phyloP scores from a whole-genome alignment of 179 eudicot species.

The Nepenthes alata region DNA sequence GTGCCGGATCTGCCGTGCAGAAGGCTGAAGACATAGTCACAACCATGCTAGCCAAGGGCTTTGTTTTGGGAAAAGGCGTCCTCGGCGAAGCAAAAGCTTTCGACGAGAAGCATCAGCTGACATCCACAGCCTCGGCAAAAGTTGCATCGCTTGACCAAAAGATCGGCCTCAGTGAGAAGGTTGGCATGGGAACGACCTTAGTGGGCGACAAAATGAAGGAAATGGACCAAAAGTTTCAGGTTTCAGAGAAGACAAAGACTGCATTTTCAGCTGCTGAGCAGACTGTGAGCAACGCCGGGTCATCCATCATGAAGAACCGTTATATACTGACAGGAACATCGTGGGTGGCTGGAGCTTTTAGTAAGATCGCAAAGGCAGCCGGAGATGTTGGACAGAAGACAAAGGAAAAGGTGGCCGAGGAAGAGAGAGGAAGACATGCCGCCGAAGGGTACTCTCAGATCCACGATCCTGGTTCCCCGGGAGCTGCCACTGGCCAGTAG shows the following conservation, averaged over 20 bases:
- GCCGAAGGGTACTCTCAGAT: slow-evolving; percentile 28
- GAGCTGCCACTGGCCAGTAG: slow-evolving; percentile 17
- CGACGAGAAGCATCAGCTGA: slow-evolving; percentile 63
- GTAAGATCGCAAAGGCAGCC: slow-evolving; percentile 53
- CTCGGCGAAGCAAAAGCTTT: slow-evolving; percentile 60
- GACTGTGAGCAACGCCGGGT: slow-evolving; percentile 62
- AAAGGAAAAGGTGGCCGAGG: slow-evolving; percentile 56
- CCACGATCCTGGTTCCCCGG: slow-evolving; percentile 34
- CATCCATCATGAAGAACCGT: slow-evolving; percentile 76
- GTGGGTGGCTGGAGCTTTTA: slow-evolving; percentile 85
- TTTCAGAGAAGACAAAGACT: slow-evolving; percentile 72
- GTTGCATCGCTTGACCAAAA: slow-evolving; percentile 75
- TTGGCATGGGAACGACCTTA: slow-evolving; percentile 48
- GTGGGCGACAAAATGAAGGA: slow-evolving; percentile 75
- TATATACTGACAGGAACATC: slow-evolving; percentile 79
- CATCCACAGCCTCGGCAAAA: slow-evolving; percentile 69
- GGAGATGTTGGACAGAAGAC: slow-evolving; percentile 64
- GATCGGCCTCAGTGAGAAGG: slow-evolving; percentile 68
- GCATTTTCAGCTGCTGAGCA: slow-evolving; percentile 77
- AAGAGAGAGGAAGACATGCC: slow-evolving; percentile 28
- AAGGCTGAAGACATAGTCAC: slow-evolving; percentile 85
- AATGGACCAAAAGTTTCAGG: slow-evolving; percentile 80
- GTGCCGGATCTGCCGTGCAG: slow-evolving; percentile 39
- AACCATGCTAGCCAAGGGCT: slow-evolving; percentile 83
- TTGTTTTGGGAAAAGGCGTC: slow-evolving; percentile 73